Evolutionary conservation across 2,329 filamentous ascomycete species (phyloP), one percentile per base, ranked within the genome.

Genomic region (Trichoderma citrinoviride): DNA sequence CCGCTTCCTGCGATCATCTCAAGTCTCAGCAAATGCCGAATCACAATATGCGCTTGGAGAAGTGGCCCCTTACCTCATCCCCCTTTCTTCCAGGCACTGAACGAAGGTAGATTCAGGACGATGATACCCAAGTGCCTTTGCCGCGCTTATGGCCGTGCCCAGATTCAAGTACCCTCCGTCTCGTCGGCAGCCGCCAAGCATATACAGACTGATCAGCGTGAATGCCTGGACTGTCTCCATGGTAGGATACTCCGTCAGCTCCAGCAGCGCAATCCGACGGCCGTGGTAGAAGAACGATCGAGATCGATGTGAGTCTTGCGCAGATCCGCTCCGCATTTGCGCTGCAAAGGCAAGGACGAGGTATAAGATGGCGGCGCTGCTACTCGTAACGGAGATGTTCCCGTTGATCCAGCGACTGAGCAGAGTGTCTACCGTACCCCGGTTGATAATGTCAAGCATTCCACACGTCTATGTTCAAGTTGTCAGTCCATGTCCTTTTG

Each of bases 221-320:
- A 58, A 58, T 37, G 55, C 43, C 15, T 47, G 55, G 27, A 43
- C 40, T 37, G 55, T 58, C n/a, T 47, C 55, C 41, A 23, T 47
- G 7, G n/a, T 58, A 0, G 55, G 55, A 14, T 47, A 47, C 3
- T 58, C 55, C 12, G 55, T 47, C 15, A 58, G 10, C 6, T 58
- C 43, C 14, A 47, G 12, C 19, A 58, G 55, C 27, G 55, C 55
- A n/a, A 58, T 58, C 23, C 55, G 55, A n/a, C 55, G 43, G 6
- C 55, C 55, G 29, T 58, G 55, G 1, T 47, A 58, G 23, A 58
- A 58, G 55, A 58, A 58, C n/a, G 55, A 58, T 17, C 37, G 55
- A 21, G 43, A 47, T 27, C 55, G 55, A 10, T 47, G 27, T 2
- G 10, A 8, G 14, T 58, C 55, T 17, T 37, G 43, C 27, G 55